phyloP scores from a whole-genome alignment of 345 rosid genomes.

The Salix suchowensis region DNA sequence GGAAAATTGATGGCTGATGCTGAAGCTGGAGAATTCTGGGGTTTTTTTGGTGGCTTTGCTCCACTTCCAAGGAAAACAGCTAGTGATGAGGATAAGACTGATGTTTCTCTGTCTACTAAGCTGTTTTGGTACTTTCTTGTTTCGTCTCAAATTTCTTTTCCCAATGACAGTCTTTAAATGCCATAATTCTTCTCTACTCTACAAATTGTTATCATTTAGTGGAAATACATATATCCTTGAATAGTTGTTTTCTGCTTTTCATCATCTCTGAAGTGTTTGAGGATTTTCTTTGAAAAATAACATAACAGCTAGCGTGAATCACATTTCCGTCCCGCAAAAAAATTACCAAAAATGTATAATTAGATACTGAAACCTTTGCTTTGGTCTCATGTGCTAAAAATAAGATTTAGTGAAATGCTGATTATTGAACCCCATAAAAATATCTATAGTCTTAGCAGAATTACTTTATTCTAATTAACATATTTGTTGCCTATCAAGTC shows the following conservation, averaged over 20 bases:
- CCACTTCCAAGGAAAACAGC: constrained; percentile 85
- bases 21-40: constrained; percentile 98
- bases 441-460: neutral
- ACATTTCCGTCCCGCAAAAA: neutral
- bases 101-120: constrained; percentile 46
- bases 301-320: neutral
- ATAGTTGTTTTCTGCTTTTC: neutral
- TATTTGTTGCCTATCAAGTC: neutral
- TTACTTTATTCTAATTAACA: neutral
- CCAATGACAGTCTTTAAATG: neutral
- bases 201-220: neutral
- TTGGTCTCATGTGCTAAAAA: neutral
- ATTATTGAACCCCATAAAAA: neutral
- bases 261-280: neutral
- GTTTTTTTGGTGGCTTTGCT: constrained; percentile 96
- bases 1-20: constrained; percentile 99
- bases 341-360: neutral
- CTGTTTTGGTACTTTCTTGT: constrained; percentile 51
- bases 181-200: neutral
- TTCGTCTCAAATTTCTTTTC: constrained; percentile 7
- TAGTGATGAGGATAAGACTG: constrained; percentile 42
- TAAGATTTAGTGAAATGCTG: neutral
- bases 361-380: neutral
- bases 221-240: no score
- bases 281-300: neutral